Conservation (phyloP, 331 rosid genomes). For the Acacia concinna region DNA sequence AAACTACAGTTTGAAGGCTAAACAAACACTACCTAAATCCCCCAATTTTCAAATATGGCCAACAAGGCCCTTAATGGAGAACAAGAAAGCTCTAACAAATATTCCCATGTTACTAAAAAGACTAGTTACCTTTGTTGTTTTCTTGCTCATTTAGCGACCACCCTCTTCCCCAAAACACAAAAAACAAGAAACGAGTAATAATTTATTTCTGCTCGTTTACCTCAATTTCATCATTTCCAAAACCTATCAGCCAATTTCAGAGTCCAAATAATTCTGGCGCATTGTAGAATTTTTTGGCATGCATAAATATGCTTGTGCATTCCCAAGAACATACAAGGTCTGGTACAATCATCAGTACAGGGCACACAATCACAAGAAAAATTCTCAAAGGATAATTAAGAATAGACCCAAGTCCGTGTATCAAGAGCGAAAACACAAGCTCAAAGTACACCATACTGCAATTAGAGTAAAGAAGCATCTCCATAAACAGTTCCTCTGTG, state of each 20-base stretch:
- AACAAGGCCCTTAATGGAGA: too few species aligned
- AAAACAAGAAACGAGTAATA: too few species aligned
- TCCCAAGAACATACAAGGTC: not conserved
- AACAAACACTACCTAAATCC: too few species aligned
- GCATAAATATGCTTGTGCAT: not conserved
- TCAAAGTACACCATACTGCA: slow-evolving; percentile 21
- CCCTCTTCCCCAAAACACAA: too few species aligned
- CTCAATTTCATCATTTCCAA: not conserved
- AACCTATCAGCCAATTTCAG: not conserved
- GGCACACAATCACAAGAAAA: not conserved
- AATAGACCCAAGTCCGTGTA: slow-evolving; percentile 1
- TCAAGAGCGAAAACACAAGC: slow-evolving; percentile 21
- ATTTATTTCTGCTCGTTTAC: not conserved
- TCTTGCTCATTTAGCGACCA: not conserved
- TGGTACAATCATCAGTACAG: not conserved
- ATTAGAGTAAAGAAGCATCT: slow-evolving; percentile 36
- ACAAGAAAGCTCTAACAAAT: too few species aligned
- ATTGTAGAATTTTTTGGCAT: not conserved
- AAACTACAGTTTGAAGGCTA: too few species aligned
- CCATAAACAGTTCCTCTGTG: slow-evolving; percentile 41
- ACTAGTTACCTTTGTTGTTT: not conserved
- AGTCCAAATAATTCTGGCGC: not conserved
- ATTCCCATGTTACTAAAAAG: too few species aligned
- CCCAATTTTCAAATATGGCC: too few species aligned
- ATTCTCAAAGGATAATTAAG: not conserved